Evolutionary conservation across 2,329 filamentous ascomycete genomes (phyloP), one percentile per base, ranked within the genome.

Genomic region (Graphiopsis chlorocephala): DNA sequence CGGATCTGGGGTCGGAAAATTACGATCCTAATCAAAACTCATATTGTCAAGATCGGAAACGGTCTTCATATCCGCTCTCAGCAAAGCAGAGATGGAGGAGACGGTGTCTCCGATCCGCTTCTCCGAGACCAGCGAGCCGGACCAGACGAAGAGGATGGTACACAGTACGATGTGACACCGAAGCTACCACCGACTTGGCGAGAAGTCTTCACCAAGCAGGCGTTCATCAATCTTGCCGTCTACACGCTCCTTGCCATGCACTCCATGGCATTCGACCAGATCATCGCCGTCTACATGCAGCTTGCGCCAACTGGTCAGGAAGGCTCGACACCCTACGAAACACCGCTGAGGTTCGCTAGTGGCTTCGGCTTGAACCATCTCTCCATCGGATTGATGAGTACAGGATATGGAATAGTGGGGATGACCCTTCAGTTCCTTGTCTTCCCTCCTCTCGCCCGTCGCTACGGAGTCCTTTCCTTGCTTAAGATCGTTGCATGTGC

Each of bases 231-330:
- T 68, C 82, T 98, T 1, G 67, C 91, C 1, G 84, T 89, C 0
- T 97, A 97, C 77, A 90, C 90, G 1, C 82, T 95, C 58, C 83
- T 98, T n/a, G 90, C 92, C 0, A 84, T 95, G 57, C 93, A 97
- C 77, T 88, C 87, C 0, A 87, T 96, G 45, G 88, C 92, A 0
- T 97, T 88, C 73, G 94, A 98, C 77, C 92, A 96, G 73, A 83
- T 94, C 2, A 85, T 97, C 1, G 91, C 93, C 3, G 92, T 97
- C 0, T 96, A 96, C 76, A 85, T 97, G 72, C 91, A 96, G 77
- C 90, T 92, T 68, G 89, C 90, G 0, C 69, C 72, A 8, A 78
- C 85, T 53, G 83, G 86, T 64, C 85, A 86, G 0, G 79, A 84
- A 0, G 80, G 86, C 12, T 78, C 82, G 2, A 83, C 92, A 0